Conservation (phyloP, 225 moss, liverwort and hornwort species). For the Thuidium tamariscinum region DNA sequence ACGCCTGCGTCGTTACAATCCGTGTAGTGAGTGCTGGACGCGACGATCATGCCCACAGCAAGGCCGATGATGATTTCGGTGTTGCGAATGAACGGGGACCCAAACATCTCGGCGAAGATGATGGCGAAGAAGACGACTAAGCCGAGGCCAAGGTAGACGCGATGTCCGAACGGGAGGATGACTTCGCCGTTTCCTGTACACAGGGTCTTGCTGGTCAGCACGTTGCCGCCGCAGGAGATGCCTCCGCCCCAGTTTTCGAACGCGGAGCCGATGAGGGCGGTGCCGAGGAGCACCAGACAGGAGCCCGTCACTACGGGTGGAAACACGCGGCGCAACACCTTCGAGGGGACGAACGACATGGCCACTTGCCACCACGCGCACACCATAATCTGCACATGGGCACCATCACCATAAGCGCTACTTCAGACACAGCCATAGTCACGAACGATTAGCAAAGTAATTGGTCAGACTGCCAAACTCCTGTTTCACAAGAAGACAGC, state of each 20-base stretch:
- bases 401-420: background rate
- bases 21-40: constrained; percentile 44
- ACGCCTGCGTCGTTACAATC: constrained; percentile 1
- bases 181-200: constrained; percentile 86
- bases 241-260: constrained; percentile 91
- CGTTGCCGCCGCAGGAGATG: constrained; percentile 39
- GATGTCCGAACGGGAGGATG: constrained; percentile 51
- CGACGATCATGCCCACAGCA: constrained; percentile 62
- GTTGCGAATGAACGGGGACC: constrained; percentile 83
- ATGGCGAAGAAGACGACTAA: constrained; percentile 68
- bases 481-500: background rate
- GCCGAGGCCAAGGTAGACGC: constrained; percentile 66
- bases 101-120: constrained; percentile 63
- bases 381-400: constrained; percentile 20
- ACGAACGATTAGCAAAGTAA: background rate
- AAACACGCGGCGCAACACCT: constrained; percentile 53
- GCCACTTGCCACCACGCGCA: constrained; percentile 68
- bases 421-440: background rate
- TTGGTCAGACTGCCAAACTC: background rate
- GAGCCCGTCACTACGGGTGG: constrained; percentile 91
- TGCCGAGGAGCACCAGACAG: constrained; percentile 75
- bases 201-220: constrained; percentile 30
- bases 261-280: constrained; percentile 48
- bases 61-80: constrained; percentile 85
- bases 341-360: constrained; percentile 62